Percentiles rank a stretch among this genome's conserved stretches.
phyloP scores from a whole-genome alignment of 768 basidiomycete species.

The Naganishia kalamii region DNA sequence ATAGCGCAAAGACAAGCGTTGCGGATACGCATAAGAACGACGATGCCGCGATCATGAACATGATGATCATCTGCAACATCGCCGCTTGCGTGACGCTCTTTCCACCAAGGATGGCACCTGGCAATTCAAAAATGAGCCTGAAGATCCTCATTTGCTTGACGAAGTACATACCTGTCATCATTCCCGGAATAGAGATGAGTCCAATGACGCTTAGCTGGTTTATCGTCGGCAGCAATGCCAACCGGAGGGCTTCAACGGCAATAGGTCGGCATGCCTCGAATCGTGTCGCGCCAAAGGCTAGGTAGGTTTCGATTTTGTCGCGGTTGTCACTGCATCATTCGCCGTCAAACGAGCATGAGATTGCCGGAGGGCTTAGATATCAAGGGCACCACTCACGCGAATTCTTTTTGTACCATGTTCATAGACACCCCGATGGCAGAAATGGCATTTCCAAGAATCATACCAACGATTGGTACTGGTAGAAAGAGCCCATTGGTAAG shows the following conservation, averaged over 20 bases:
- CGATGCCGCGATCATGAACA: slow-evolving; percentile 83
- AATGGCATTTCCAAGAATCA: slow-evolving; percentile 71
- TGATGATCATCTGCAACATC: slow-evolving; percentile 82
- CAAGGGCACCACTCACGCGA: slow-evolving; percentile 55
- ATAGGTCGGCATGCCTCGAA: slow-evolving; percentile 77
- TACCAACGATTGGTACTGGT: slow-evolving; percentile 73
- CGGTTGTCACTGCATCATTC: slow-evolving; percentile 59
- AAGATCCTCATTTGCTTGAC: no score
- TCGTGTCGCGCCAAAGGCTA: slow-evolving; percentile 77
- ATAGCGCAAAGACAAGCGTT: slow-evolving; percentile 58
- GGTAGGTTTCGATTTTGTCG: slow-evolving; percentile 77
- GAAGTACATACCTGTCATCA: slow-evolving; percentile 95
- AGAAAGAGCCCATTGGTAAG: neutral
- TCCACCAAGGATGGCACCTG: slow-evolving; percentile 80
- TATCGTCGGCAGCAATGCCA: slow-evolving; percentile 72
- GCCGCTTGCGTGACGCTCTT: slow-evolving; percentile 78
- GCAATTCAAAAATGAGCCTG: no score
- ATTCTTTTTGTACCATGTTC: slow-evolving; percentile 65
- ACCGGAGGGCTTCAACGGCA: slow-evolving; percentile 66
- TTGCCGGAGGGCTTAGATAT: neutral
- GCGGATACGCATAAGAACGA: slow-evolving; percentile 65
- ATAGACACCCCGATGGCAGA: slow-evolving; percentile 67
- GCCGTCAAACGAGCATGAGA: neutral
- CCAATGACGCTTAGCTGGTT: slow-evolving; percentile 66
- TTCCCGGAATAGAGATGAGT: slow-evolving; percentile 54